phyloP scores from a whole-genome alignment of 768 basidiomycete genomes.

The Trametes elegans region DNA sequence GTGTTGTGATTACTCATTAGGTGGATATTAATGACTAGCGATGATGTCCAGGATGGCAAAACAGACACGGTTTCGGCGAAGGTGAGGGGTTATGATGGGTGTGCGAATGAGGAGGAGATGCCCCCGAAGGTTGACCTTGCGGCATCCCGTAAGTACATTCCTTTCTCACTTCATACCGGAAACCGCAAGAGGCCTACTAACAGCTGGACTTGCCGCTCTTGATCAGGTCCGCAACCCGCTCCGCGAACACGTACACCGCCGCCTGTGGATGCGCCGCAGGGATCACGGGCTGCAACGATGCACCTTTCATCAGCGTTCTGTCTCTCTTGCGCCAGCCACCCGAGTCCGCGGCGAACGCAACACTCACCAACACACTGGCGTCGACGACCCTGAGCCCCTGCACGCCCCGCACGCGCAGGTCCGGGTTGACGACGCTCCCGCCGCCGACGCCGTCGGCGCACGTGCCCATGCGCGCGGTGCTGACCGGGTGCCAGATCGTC shows the following conservation, averaged over 20 bases:
- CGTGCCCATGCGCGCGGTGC: constrained; percentile 44
- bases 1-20: too few relatives aligned
- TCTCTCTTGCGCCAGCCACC: not conserved
- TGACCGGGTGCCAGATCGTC: constrained; percentile 27
- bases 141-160: too few relatives aligned
- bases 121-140: too few relatives aligned
- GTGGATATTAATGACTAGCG: too few relatives aligned
- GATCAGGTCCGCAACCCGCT: constrained; percentile 27
- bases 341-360: not conserved
- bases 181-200: not conserved
- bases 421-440: constrained; percentile 42
- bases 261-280: constrained; percentile 23
- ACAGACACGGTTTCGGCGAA: too few relatives aligned
- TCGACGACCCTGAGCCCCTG: constrained; percentile 37
- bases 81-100: too few relatives aligned
- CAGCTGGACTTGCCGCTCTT: constrained; percentile 9
- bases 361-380: constrained; percentile 18
- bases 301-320: not conserved
- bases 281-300: constrained; percentile 18
- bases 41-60: too few relatives aligned
- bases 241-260: constrained; percentile 24
- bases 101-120: too few relatives aligned
- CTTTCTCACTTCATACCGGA: too few relatives aligned
- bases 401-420: constrained; percentile 42
- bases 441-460: constrained; percentile 9